These are phyloP conservation scores for Lactarius evosmus DNA, from an alignment of 768 basidiomycete genomes.

Conservation along the genomic window DNA sequence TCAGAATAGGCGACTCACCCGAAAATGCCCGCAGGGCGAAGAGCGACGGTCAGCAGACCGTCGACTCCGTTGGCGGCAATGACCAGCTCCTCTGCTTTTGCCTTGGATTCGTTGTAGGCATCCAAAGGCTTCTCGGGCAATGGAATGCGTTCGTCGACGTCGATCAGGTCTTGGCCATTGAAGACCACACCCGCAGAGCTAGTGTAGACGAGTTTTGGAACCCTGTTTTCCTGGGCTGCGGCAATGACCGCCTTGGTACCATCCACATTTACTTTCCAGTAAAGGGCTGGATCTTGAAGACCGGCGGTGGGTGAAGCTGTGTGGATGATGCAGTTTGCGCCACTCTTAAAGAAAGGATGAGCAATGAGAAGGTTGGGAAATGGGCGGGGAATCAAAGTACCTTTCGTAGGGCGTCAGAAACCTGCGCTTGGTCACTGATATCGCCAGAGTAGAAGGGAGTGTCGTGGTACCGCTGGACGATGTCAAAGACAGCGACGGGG, in stretches of 20 bases:
- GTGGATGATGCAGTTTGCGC: conserved; percentile 89
- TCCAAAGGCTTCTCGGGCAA: conserved; percentile 75
- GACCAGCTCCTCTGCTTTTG: conserved; percentile 78
- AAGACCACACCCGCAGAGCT: conserved; percentile 90
- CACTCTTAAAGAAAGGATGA: conserved; percentile 46
- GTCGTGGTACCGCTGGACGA: conserved; percentile 87
- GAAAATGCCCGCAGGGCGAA: conserved; percentile 93
- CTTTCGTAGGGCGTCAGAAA: conserved; percentile 70
- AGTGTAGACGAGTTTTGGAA: conserved; percentile 90
- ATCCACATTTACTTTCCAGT: conserved; percentile 91
- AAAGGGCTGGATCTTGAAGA: conserved; percentile 62
- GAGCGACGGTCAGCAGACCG: conserved; percentile 82
- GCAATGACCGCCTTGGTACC: conserved; percentile 85
- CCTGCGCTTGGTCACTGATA: conserved; percentile 72
- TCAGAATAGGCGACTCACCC: conserved; percentile 52
- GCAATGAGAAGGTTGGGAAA: neutral
- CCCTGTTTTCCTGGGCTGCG: conserved; percentile 66
- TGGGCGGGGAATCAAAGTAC: conserved; percentile 39
- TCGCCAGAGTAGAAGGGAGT: conserved; percentile 88
- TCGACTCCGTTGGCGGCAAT: conserved; percentile 82
- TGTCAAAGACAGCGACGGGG: conserved; percentile 82
- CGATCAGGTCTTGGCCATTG: conserved; percentile 74
- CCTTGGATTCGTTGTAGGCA: conserved; percentile 93
- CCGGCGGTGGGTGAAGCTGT: conserved; percentile 85
- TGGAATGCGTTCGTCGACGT: conserved; percentile 84